These are phyloP conservation scores for Fusarium incarnatum DNA, from an alignment of 2,329 filamentous ascomycete species.

Conservation along the genomic window DNA sequence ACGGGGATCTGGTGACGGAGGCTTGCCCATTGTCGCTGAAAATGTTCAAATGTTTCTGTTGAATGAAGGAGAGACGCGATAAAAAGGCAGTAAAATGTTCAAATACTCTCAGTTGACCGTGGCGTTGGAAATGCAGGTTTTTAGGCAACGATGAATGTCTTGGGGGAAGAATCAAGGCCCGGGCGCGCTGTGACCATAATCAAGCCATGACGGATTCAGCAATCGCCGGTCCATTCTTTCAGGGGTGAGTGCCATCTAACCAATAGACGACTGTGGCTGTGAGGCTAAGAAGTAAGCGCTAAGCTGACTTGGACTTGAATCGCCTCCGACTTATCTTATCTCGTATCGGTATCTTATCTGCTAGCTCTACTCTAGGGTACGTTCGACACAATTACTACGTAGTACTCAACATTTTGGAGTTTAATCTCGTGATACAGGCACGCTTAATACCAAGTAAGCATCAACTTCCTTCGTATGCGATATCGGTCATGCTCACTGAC, in stretches of 20 bases:
- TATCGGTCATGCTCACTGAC: too few species aligned
- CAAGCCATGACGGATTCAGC: not conserved
- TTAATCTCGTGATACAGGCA: too few species aligned
- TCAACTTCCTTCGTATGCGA: too few species aligned
- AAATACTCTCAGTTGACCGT: not conserved
- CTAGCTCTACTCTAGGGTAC: not conserved
- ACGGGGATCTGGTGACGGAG: not conserved
- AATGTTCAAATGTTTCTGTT: rapidly evolving
- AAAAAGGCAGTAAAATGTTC: rapidly evolving
- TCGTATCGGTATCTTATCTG: not conserved
- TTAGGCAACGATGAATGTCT: not conserved
- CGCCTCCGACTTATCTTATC: not conserved
- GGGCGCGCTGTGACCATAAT: not conserved
- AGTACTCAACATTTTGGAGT: too few species aligned
- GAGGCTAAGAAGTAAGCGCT: not conserved
- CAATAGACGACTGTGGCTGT: not conserved
- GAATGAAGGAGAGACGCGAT: too few species aligned
- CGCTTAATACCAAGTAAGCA: too few species aligned
- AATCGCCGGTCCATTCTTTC: constrained; percentile 8
- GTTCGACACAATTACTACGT: too few species aligned
- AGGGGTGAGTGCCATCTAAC: rapidly evolving
- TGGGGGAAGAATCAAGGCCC: not conserved
- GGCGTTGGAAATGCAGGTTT: not conserved
- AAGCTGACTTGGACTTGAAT: not conserved
- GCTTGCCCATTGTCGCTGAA: constrained; percentile 8